Conservation (phyloP, 768 basidiomycete species). For the Tulasnella sp. region DNA sequence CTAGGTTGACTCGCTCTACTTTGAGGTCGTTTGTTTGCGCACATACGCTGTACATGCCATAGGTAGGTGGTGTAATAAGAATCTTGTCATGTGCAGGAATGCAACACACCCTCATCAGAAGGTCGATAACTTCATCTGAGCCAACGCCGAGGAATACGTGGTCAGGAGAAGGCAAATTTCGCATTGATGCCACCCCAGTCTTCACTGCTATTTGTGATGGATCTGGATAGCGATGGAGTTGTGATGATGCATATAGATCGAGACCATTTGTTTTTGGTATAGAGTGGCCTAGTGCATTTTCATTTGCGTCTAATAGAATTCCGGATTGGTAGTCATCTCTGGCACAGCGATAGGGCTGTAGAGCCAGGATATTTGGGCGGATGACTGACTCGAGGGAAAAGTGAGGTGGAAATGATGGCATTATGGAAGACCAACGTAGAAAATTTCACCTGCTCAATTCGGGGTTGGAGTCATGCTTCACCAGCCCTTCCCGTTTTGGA, state of each 20-base stretch:
- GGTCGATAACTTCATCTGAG: conserved; percentile 91
- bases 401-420: conserved; percentile 62
- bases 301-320: conserved; percentile 92
- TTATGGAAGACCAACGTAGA: conserved; percentile 20
- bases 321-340: conserved; percentile 89
- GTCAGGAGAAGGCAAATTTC: conserved; percentile 47
- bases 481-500: conserved; percentile 3
- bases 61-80: conserved; percentile 84
- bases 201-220: conserved; percentile 79
- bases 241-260: conserved; percentile 28
- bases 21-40: conserved; percentile 92
- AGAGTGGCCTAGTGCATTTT: conserved; percentile 86
- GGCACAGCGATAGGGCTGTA: conserved; percentile 90
- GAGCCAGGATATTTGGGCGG: conserved; percentile 83
- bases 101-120: conserved; percentile 84
- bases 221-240: conserved; percentile 83
- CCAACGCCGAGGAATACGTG: conserved; percentile 92
- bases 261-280: conserved; percentile 31
- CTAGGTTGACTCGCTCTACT: conserved; percentile 62
- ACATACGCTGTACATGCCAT: conserved; percentile 94
- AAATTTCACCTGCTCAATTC: conserved; percentile 1
- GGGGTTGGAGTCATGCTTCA: conserved; percentile 1
- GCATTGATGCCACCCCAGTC: conserved; percentile 52
- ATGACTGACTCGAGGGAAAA: conserved; percentile 76
- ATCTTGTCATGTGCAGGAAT: conserved; percentile 67